A percentile compares a stretch with the other conserved stretches of the same genome.
phyloP scores from a whole-genome alignment of 1,284 basidiomycete genomes.

The Acaromyces ingoldii region DNA sequence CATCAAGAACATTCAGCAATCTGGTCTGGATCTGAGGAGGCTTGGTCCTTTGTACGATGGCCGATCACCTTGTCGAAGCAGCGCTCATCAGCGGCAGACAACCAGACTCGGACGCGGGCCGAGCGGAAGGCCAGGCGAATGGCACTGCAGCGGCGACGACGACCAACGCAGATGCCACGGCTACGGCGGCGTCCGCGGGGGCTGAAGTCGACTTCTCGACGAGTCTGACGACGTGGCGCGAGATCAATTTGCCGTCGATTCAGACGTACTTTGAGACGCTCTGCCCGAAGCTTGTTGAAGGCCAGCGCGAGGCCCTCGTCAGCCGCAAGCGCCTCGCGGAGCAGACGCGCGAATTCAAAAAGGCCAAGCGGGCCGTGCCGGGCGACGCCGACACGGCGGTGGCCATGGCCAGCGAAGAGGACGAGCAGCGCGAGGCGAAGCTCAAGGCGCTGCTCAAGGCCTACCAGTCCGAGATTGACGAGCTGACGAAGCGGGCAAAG shows the following conservation, averaged over 20 bases:
- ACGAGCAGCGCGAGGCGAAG: conserved; percentile 29
- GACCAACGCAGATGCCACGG: conserved; percentile 20
- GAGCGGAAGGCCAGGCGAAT: too few species aligned
- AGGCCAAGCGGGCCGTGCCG: too few species aligned
- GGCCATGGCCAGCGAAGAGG: too few species aligned
- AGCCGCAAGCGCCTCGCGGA: conserved; percentile 44
- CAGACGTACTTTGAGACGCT: conserved; percentile 20
- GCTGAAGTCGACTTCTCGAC: conserved; percentile 27
- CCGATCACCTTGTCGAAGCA: too few species aligned
- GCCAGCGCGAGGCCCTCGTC: conserved; percentile 34
- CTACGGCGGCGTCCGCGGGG: background rate
- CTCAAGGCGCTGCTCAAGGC: conserved; percentile 44
- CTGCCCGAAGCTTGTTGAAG: conserved; percentile 20
- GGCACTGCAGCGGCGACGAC: too few species aligned
- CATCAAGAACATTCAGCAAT: too few species aligned
- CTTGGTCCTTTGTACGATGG: too few species aligned
- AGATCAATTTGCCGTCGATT: conserved; percentile 24
- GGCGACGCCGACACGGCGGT: too few species aligned
- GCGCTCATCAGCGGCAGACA: too few species aligned
- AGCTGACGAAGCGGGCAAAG: conserved; percentile 83
- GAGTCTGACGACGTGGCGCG: conserved; percentile 32
- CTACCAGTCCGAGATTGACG: conserved; percentile 95
- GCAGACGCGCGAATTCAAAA: conserved; percentile 45
- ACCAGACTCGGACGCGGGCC: too few species aligned
- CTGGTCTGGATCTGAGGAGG: too few species aligned